Evolutionary conservation across 768 basidiomycete species (phyloP).

Genomic region (Pisolithus orientalis): DNA sequence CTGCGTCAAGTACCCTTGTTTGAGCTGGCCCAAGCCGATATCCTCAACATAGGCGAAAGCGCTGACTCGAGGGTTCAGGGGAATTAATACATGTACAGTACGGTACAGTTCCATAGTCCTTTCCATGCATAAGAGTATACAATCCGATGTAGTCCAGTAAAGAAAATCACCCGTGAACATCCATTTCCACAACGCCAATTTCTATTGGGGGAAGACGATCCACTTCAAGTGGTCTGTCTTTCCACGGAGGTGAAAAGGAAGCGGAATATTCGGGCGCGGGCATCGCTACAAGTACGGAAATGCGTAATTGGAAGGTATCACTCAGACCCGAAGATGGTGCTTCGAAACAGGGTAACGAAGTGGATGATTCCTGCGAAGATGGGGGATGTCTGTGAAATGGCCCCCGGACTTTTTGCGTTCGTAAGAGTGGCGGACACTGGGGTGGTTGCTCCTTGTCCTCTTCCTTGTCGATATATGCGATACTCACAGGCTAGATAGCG

Average conservation of each 20-base stretch:
- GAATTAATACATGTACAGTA: too few species aligned
- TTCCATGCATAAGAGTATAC: too few species aligned
- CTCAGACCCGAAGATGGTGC: background rate
- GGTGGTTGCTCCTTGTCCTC: background rate
- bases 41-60: too few species aligned
- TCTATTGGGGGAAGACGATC: slow-evolving; percentile 27
- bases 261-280: slow-evolving; percentile 16
- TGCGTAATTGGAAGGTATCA: slow-evolving; percentile 23
- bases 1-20: too few species aligned
- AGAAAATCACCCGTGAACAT: too few species aligned
- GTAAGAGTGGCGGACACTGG: background rate
- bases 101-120: too few species aligned
- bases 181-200: slow-evolving; percentile 24
- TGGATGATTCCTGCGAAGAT: slow-evolving; percentile 4
- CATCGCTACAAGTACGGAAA: slow-evolving; percentile 45
- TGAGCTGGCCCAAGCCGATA: too few species aligned
- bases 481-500: slow-evolving; percentile 18
- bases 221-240: background rate
- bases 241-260: too few species aligned
- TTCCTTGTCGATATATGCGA: slow-evolving; percentile 10
- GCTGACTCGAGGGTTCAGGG: too few species aligned
- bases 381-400: slow-evolving; percentile 13
- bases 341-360: slow-evolving; percentile 6
- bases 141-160: too few species aligned
- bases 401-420: slow-evolving; percentile 4